Base-by-base conservation (phyloP, 805 yeast genomes). In the Saturnispora kantuleensis region DNA sequence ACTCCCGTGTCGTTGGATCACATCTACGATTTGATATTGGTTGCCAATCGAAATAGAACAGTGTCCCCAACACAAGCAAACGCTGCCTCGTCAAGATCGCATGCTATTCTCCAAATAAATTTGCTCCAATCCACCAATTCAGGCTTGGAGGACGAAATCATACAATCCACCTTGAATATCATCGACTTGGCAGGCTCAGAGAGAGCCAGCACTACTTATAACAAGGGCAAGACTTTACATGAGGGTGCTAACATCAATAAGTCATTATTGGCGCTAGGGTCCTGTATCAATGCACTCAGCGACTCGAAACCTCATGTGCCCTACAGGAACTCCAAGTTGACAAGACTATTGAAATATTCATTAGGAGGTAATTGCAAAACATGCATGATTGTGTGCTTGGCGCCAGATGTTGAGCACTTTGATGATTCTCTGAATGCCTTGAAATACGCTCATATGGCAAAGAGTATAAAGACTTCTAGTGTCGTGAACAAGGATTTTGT, bases 111-210 rank as follows among this genome's bases (percentile, higher is more conserved):
- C 26, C 96, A 88, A 54, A 77, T 90, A 31, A 79, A 81, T 55
- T 75, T 90, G 7, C 46, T 53, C 2, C 86, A 81, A 55, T 69
- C 74, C 36, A 70, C 79, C 44, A 73, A 82, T 0, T 79, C 81
- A 0, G 86, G 78, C 46, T 52, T 84, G 15, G 68, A 68, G 12
- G 86, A 83, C 55, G 72, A 78, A 30, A 89, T 81, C 51, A 76
- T 81, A 0, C 79, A 74, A 63, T 88, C 95, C 0, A 85, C 95
- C 0, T 65, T 89, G 29, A 82, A 93, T 1, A 82, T 90, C 26
- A 89, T 90, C 39, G 97, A 90, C 61, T 65, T 90, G 38, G 97
- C 97, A 0, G 97, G 97, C 4, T 84, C 95, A 62, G 97, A 90
- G 64, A 69, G 97, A 35, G 97, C 97, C 0, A 79, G 93, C 0